Percentiles rank a stretch among this genome's conserved stretches.
Evolutionary conservation across 305 asterid species (phyloP).

Genomic region (Withania somnifera): DNA sequence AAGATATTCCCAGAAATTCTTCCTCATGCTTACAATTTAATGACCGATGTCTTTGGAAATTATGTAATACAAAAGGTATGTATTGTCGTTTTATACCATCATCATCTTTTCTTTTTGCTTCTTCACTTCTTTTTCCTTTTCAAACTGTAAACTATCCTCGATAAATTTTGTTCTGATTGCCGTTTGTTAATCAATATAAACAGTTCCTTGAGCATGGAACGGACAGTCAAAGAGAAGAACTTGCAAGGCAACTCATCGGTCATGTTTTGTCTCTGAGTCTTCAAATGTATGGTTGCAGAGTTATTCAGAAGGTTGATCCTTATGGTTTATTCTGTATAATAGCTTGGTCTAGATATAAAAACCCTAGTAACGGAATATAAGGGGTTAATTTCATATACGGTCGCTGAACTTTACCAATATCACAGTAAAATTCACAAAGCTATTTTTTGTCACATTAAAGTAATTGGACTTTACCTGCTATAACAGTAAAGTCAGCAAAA

Average conservation of each 20-base stretch:
- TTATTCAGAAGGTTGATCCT: conserved; percentile 71
- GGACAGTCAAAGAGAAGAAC: conserved; percentile 57
- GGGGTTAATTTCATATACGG: not conserved
- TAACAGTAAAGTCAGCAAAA: not conserved
- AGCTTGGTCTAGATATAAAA: not conserved
- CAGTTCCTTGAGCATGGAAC: conserved; percentile 89
- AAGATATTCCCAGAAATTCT: conserved; percentile 53
- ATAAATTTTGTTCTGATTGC: not conserved
- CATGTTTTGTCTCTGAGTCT: conserved; percentile 78
- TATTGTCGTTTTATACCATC: not conserved
- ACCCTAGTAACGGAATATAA: not conserved
- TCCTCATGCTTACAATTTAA: conserved; percentile 55
- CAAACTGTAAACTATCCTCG: not conserved
- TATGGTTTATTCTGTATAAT: not conserved
- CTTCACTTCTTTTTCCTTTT: not conserved
- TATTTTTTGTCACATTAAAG: not conserved
- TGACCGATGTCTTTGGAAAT: conserved; percentile 82
- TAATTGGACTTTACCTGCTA: not conserved
- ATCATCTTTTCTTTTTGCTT: not conserved
- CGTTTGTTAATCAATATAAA: conserved; percentile 7
- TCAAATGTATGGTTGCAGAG: conserved; percentile 96
- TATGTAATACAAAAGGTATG: conserved; percentile 83
- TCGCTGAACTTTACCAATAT: too few relatives aligned
- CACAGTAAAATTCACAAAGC: not conserved
- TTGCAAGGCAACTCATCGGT: conserved; percentile 58